These are phyloP conservation scores for Nemania serpens DNA, from an alignment of 2,329 filamentous ascomycete genomes.

Conservation along the genomic window DNA sequence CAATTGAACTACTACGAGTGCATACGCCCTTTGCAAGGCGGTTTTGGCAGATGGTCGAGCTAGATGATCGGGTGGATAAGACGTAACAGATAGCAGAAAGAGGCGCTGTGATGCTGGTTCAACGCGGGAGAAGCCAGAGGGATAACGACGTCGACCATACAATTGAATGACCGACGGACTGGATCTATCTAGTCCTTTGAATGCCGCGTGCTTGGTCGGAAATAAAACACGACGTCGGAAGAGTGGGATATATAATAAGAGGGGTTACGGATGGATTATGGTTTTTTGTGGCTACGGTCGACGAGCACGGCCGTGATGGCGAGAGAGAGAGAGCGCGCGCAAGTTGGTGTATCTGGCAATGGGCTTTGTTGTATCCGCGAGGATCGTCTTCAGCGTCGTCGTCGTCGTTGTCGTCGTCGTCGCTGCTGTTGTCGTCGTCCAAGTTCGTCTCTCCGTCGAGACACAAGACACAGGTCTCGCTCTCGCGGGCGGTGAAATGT, in stretches of 20 bases:
- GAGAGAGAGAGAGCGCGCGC: neutral
- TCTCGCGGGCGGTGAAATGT: conserved; percentile 33
- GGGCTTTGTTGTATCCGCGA: neutral
- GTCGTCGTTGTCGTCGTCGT: conserved; percentile 2
- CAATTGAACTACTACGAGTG: neutral
- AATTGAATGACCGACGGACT: conserved; percentile 15
- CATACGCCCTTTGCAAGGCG: neutral
- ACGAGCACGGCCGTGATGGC: neutral
- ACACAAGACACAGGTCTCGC: conserved; percentile 33
- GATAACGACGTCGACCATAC: neutral
- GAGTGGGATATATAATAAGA: conserved; percentile 7
- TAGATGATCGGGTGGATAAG: neutral
- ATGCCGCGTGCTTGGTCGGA: neutral
- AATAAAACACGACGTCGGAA: neutral
- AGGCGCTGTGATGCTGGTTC: neutral
- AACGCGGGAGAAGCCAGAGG: neutral
- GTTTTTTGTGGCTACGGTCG: neutral
- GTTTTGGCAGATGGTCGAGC: neutral
- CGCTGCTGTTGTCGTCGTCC: neutral
- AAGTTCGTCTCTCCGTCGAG: conserved; percentile 29
- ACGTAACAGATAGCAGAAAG: conserved; percentile 1
- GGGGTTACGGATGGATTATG: conserved; percentile 9
- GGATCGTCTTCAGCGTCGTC: conserved; percentile 10
- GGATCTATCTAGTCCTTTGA: neutral
- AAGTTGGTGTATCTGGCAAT: neutral